These are phyloP conservation scores for Pichia sp. DNA, from an alignment of 1,139 yeast genomes.

Conservation along the genomic window DNA sequence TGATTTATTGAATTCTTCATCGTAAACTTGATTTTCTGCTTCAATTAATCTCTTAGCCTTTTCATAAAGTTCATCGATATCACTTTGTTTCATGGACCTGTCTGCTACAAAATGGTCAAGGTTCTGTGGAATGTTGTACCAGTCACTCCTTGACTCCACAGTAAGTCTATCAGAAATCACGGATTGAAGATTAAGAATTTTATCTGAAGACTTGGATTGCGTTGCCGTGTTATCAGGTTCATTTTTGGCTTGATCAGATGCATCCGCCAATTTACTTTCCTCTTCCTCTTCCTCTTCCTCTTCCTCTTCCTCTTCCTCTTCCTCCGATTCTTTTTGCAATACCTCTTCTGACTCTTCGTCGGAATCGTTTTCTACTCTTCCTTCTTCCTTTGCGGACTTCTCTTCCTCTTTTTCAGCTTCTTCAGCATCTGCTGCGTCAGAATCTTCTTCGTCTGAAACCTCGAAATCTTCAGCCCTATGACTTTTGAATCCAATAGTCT, in stretches of 20 bases:
- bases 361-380: no score
- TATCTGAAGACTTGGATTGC: conserved; percentile 34
- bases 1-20: conserved; percentile 73
- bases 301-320: neutral
- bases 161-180: conserved; percentile 54
- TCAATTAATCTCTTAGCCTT: conserved; percentile 66
- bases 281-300: conserved; percentile 4
- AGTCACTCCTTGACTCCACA: conserved; percentile 64
- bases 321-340: conserved; percentile 23
- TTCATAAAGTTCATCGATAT: conserved; percentile 54
- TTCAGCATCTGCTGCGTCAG: conserved; percentile 31
- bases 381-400: no score
- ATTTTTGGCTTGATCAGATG: no score
- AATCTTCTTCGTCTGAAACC: conserved; percentile 30
- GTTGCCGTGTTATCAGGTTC: conserved; percentile 24
- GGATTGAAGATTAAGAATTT: conserved; percentile 48
- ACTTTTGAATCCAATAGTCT: conserved; percentile 58
- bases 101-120: conserved; percentile 28
- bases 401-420: conserved; percentile 2
- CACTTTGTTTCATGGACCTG: conserved; percentile 42
- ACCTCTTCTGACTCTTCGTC: no score
- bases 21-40: conserved; percentile 66
- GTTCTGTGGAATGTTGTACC: conserved; percentile 60
- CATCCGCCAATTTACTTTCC: neutral
- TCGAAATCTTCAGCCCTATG: conserved; percentile 33